phyloP scores from a whole-genome alignment of 106 monocot species.

The Xerophyta viscosa region DNA sequence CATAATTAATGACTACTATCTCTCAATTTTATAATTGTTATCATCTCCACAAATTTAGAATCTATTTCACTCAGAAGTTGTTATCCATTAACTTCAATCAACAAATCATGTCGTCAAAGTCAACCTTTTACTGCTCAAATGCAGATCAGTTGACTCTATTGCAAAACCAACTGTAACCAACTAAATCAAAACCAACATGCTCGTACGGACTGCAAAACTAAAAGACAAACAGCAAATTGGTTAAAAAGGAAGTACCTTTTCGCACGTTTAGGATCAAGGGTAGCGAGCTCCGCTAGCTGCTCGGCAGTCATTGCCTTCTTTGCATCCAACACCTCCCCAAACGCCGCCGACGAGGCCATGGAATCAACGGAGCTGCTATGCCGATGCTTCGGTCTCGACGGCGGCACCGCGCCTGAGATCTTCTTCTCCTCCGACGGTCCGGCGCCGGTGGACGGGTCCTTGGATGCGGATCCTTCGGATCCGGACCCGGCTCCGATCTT shows the following conservation, averaged over 20 bases:
- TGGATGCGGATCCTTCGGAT: slow-evolving; percentile 24
- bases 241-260: slow-evolving; percentile 42
- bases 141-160: no score
- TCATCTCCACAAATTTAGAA: no score
- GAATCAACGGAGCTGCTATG: slow-evolving; percentile 64
- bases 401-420: slow-evolving; percentile 5
- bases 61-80: no score
- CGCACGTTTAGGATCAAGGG: slow-evolving; percentile 74
- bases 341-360: slow-evolving; percentile 13
- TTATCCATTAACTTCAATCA: no score
- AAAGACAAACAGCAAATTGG: not conserved
- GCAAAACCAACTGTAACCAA: no score
- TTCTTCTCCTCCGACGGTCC: slow-evolving; percentile 9
- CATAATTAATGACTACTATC: no score
- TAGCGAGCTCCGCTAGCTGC: slow-evolving; percentile 65
- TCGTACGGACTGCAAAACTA: not conserved
- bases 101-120: no score
- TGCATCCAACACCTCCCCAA: slow-evolving; percentile 61
- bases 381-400: slow-evolving; percentile 45
- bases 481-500: slow-evolving; percentile 60
- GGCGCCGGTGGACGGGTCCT: slow-evolving; percentile 34
- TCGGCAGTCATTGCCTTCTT: slow-evolving; percentile 93
- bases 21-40: no score
- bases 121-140: no score
- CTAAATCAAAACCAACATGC: no score